Evolutionary conservation across 1,284 basidiomycete genomes (phyloP).

Genomic region (Xanthoconium separans): DNA sequence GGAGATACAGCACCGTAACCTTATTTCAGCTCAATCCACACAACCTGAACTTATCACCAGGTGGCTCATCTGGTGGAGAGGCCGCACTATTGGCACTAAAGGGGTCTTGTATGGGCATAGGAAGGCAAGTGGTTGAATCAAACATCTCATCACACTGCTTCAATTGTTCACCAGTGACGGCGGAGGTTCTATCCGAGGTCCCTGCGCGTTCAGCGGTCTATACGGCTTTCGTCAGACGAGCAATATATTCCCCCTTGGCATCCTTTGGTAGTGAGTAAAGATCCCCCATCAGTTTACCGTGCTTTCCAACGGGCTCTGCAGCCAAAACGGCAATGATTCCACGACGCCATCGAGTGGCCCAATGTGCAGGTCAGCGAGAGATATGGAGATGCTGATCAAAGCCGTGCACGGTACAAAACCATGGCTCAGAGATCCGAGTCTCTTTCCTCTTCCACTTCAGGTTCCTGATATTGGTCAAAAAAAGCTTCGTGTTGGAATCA

Average conservation of each 20-base stretch:
- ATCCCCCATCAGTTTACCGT: constrained; percentile 27
- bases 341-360: constrained; percentile 34
- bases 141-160: neutral
- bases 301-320: constrained; percentile 3
- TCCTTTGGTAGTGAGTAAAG: constrained; percentile 28
- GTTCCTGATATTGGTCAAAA: constrained; percentile 20
- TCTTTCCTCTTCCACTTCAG: constrained; percentile 41
- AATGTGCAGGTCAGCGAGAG: constrained; percentile 41
- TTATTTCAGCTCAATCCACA: constrained; percentile 40
- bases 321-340: constrained; percentile 39
- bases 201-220: constrained; percentile 40
- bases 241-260: constrained; percentile 38
- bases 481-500: constrained; percentile 44
- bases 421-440: constrained; percentile 41
- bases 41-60: constrained; percentile 44
- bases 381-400: constrained; percentile 41
- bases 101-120: constrained; percentile 52
- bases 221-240: constrained; percentile 48
- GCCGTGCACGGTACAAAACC: constrained; percentile 40
- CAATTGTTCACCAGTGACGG: constrained; percentile 19
- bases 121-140: constrained; percentile 39
- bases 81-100: constrained; percentile 49
- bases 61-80: constrained; percentile 55
- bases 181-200: constrained; percentile 38
- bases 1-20: neutral